Evolutionary conservation across 208 protist genomes (phyloP).

Genomic region (Jaenimonas drosophilae): DNA sequence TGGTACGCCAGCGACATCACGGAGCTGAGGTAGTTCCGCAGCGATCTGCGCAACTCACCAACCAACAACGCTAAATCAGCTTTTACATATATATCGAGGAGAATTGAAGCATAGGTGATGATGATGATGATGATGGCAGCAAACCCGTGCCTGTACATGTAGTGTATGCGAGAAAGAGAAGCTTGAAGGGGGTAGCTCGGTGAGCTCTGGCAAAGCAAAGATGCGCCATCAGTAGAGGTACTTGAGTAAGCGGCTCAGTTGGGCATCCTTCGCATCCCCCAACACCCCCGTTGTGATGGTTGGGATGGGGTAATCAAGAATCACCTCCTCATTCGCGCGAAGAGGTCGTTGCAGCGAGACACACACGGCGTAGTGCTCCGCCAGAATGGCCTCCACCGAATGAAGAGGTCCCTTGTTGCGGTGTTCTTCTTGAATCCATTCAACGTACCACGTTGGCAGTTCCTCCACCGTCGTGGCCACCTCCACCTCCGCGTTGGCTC

Average conservation of each 20-base stretch:
- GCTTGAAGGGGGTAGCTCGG: no score
- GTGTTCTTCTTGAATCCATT: slow-evolving; percentile 21
- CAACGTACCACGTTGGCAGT: slow-evolving; percentile 56
- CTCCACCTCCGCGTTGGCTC: slow-evolving; percentile 57
- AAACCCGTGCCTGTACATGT: no score
- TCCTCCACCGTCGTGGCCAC: slow-evolving; percentile 41
- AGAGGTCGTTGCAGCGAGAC: slow-evolving; percentile 39
- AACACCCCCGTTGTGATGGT: slow-evolving; percentile 37
- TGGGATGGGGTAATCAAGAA: slow-evolving; percentile 42
- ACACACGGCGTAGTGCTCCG: slow-evolving; percentile 57
- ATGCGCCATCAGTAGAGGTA: slow-evolving; percentile 37
- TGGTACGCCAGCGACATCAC: slow-evolving; percentile 68
- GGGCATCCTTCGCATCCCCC: slow-evolving; percentile 15
- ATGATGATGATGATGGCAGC: no score
- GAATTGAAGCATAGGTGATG: no score
- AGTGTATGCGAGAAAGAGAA: no score
- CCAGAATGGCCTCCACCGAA: slow-evolving; percentile 12
- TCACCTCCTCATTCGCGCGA: slow-evolving; percentile 58
- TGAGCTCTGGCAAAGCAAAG: no score
- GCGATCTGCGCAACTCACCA: no score
- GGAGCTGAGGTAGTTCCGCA: no score
- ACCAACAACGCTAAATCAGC: no score
- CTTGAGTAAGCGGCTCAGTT: slow-evolving; percentile 51
- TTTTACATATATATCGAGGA: no score
- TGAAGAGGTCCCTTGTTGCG: slow-evolving; percentile 15